phyloP scores from a whole-genome alignment of 805 yeast species.

The Cyberlindnera sargentensis region DNA sequence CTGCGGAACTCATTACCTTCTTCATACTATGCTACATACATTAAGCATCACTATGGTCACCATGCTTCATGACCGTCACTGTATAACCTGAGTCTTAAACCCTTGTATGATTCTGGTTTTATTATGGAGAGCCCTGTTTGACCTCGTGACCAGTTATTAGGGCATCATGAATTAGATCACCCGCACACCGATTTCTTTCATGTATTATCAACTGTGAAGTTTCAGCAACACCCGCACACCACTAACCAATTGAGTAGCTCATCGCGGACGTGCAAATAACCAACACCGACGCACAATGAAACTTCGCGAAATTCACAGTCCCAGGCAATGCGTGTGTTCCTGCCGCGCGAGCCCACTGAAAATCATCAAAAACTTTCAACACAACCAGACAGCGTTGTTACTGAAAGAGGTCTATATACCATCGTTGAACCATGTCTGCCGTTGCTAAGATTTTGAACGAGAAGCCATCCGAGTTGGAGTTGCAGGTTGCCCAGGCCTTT shows the following conservation, averaged over 20 bases:
- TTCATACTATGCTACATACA: too few species aligned
- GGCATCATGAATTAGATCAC: not conserved
- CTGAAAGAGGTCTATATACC: not conserved
- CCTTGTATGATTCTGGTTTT: too few species aligned
- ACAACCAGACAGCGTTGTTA: not conserved
- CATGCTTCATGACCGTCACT: too few species aligned
- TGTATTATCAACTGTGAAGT: too few species aligned
- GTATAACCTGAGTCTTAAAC: too few species aligned
- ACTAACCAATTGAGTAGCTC: not conserved
- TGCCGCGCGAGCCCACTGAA: not conserved
- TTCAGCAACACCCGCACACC: slow-evolving; percentile 1
- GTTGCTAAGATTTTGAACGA: slow-evolving; percentile 91
- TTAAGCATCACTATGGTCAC: too few species aligned
- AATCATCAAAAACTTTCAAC: slow-evolving; percentile 11
- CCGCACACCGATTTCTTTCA: not conserved
- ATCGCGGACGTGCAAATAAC: too few species aligned
- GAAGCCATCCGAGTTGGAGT: slow-evolving; percentile 97
- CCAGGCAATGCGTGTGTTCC: not conserved
- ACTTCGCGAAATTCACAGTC: slow-evolving; percentile 1
- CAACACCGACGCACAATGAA: not conserved
- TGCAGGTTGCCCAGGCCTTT: slow-evolving; percentile 98
- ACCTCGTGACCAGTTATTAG: too few species aligned
- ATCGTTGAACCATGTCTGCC: slow-evolving; percentile 70
- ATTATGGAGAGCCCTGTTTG: too few species aligned
- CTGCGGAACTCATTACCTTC: too few species aligned